Base-by-base conservation (phyloP, 2,329 filamentous ascomycete species). In the Colletotrichum siamense region DNA sequence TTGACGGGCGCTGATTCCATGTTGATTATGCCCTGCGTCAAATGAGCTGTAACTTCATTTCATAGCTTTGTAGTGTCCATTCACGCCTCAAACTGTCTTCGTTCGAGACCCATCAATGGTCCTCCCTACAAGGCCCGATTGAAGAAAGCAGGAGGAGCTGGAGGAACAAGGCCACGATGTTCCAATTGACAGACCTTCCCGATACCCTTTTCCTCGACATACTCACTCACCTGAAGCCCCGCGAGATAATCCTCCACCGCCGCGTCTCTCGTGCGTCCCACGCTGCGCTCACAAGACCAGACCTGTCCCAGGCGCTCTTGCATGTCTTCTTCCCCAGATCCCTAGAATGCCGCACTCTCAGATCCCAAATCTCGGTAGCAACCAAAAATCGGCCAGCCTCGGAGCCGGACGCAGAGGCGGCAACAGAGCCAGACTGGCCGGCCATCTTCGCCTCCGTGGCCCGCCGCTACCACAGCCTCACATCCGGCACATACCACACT, bases 171-270 rank as follows among this genome's bases (percentile, higher is more conserved):
- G 24, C 79, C 55, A 28, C 22, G 55, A 84, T 82, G 82, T 82
- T 86, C 76, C 82, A 72, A 22, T 32, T 89, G 34, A 84, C 83
- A 12, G 82, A 86, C 18, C 84, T 93, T 52, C 91, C 91, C n/a
- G 87, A 88, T 79, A 90, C 92, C 69, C 81, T 93, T 63, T 92
- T 93, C 79, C 85, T 91, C 75, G 85, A 91, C 65, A 83, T 93
- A 70, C 75, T 90, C 44, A 83, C 80, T 4, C 81, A 89, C 78
- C 84, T 94, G 18, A 82, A 87, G 1, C 86, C 91, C 4, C 82
- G 79, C 22, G 90, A 92, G 77, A 83, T 88, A 69, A 80, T 92
- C 18, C 83, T 86, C 64, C 89, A 87, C 80, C 91, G 90, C 67
- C 86, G 86, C 26, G 88, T 93, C 44, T 91, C 87, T 22, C 86